These are phyloP conservation scores for Candida oleophila DNA, from an alignment of 805 yeast genomes.

Conservation along the genomic window DNA sequence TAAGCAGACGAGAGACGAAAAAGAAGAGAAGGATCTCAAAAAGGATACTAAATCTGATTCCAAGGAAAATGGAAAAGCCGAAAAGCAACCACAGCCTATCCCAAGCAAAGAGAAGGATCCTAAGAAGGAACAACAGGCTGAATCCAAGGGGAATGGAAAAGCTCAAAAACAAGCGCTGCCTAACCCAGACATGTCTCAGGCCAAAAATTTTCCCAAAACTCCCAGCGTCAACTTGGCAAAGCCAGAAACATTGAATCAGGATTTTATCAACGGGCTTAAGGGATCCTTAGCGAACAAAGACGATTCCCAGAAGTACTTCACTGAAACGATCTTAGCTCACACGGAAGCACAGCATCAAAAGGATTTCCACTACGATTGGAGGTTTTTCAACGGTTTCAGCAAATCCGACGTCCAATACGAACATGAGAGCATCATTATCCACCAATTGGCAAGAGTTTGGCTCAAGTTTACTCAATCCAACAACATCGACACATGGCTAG, in stretches of 20 bases:
- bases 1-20: slow-evolving; percentile 8
- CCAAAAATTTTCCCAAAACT: background rate
- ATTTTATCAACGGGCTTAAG: slow-evolving; percentile 17
- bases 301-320: slow-evolving; percentile 30
- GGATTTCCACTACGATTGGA: slow-evolving; percentile 41
- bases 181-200: no score
- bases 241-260: background rate
- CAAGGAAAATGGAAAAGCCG: background rate
- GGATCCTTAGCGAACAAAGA: slow-evolving; percentile 11
- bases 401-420: background rate
- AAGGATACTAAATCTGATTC: background rate
- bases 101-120: slow-evolving; percentile 12
- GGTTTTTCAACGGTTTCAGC: slow-evolving; percentile 29
- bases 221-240: background rate
- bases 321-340: slow-evolving; percentile 21
- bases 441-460: slow-evolving; percentile 46
- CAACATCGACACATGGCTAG: slow-evolving; percentile 57
- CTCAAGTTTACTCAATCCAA: slow-evolving; percentile 45
- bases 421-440: slow-evolving; percentile 3
- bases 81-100: slow-evolving; percentile 18
- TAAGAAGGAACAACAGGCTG: slow-evolving; percentile 20
- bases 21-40: background rate
- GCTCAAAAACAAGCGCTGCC: no score
- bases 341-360: slow-evolving; percentile 14
- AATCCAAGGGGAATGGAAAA: slow-evolving; percentile 25